phyloP scores from a whole-genome alignment of 352 stramenopile species.

The Globisporangium nunn region DNA sequence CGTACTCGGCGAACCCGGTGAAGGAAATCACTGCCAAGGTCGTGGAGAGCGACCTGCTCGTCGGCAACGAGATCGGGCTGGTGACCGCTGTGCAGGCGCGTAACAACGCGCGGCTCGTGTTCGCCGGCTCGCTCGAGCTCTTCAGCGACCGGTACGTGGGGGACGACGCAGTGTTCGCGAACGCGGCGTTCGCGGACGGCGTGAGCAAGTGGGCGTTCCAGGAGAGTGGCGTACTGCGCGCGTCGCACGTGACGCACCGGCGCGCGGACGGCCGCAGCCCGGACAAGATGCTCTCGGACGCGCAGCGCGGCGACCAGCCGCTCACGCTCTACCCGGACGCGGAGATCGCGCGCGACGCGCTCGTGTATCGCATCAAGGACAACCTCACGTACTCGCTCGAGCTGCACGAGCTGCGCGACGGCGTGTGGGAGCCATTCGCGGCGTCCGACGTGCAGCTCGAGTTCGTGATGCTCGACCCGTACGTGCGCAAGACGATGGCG shows the following conservation, averaged over 20 bases:
- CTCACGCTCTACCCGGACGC: slow-evolving; percentile 89
- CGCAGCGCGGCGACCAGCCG: slow-evolving; percentile 79
- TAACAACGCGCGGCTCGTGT: slow-evolving; percentile 88
- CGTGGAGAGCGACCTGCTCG: slow-evolving; percentile 53
- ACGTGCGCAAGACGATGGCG: slow-evolving; percentile 85
- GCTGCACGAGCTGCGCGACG: slow-evolving; percentile 80
- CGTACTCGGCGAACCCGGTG: slow-evolving; percentile 77
- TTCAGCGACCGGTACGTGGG: slow-evolving; percentile 87
- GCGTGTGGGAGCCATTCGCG: slow-evolving; percentile 71
- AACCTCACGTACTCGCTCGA: slow-evolving; percentile 90
- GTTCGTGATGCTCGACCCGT: slow-evolving; percentile 93
- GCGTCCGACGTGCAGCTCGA: slow-evolving; percentile 89
- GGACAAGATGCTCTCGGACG: slow-evolving; percentile 88
- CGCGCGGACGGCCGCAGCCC: slow-evolving; percentile 72
- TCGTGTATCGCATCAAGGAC: slow-evolving; percentile 93
- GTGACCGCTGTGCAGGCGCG: slow-evolving; percentile 83
- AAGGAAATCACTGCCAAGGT: slow-evolving; percentile 65
- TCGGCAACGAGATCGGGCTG: slow-evolving; percentile 70
- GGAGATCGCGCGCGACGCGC: slow-evolving; percentile 24
- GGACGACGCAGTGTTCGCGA: slow-evolving; percentile 45
- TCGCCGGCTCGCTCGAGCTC: slow-evolving; percentile 82
- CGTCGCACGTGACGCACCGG: slow-evolving; percentile 83
- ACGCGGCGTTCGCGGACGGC: slow-evolving; percentile 65
- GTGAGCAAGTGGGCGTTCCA: slow-evolving; percentile 85
- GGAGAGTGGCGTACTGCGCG: slow-evolving; percentile 81